These are phyloP conservation scores for Penicillium sp. DNA, from an alignment of 2,329 filamentous ascomycete genomes.

Conservation along the genomic window DNA sequence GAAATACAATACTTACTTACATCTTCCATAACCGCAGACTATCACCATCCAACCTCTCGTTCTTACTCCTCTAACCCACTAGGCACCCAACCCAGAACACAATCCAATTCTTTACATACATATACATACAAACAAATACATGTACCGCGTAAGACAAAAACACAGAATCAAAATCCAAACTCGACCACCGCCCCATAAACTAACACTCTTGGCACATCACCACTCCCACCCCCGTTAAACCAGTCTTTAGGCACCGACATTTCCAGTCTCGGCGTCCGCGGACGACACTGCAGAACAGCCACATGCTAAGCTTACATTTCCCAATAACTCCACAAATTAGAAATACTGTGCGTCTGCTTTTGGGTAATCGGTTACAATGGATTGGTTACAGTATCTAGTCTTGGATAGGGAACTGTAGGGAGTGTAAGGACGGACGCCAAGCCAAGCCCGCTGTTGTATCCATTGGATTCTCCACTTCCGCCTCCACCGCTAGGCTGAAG, in stretches of 20 bases:
- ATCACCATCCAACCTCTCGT: not conserved
- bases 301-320: not conserved
- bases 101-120: not conserved
- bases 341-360: too few species aligned
- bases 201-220: constrained; percentile 5
- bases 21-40: too few species aligned
- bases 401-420: too few species aligned
- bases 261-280: constrained; percentile 15
- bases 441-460: not conserved
- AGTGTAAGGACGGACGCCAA: not conserved
- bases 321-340: too few species aligned
- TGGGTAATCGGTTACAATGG: not conserved
- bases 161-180: too few species aligned
- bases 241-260: constrained; percentile 23
- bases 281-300: not conserved
- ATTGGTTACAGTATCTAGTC: not conserved
- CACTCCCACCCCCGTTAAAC: constrained; percentile 11
- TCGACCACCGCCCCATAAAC: constrained; percentile 5
- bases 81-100: too few species aligned
- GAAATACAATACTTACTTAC: not conserved
- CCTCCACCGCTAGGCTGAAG: constrained; percentile 1
- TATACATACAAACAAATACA: too few species aligned
- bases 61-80: not conserved
- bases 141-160: not conserved
- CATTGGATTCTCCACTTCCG: not conserved